Evolutionary conservation across 495 filamentous ascomycete species (phyloP), one percentile per base, ranked within the genome.

Genomic region (Symbiotaphrina buchneri): DNA sequence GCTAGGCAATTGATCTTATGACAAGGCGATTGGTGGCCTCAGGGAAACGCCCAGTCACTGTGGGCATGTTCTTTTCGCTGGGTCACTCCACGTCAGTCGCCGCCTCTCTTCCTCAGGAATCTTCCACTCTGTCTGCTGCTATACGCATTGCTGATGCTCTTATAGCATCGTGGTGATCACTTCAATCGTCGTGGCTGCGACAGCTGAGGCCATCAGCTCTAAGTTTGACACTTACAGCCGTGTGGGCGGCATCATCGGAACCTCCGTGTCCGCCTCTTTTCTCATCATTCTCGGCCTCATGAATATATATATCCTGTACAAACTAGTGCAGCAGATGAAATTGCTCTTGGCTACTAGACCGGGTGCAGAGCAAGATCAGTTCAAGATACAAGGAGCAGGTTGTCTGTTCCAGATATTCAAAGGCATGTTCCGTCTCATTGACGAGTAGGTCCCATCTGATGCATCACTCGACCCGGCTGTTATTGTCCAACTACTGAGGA

Each of bases 11-110:
- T 40, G 87, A 95, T 54, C 61, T 95, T 10, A 92, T 87, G 76
- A 95, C 85, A 4, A 65, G 87, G 17, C 66, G 84, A 7, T 63
- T 95, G n/a, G 64, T 94, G 27, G 85, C 85, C 14, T 65, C 76
- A 0, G 82, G 82, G 10, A 77, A 83, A 46, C 66, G 66, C 5
- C 82, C 85, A 5, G 83, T 85, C n/a, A 76, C 84, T 0, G 83
- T 94, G 4, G 85, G 85, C 24, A 91, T 74, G n/a, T 95, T 81
- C 40, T 94, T 95, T 57, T 82, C 74, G 7, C 65, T 95, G 0
- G 85, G 85, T 0, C 87, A 95, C 50, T 87, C 76, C 7, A 93
- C 84, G 47, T 70, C 44, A 37, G 54, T 44, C 21, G 6, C 23
- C 23, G n/a, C 24, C 10, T 27, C 29, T 15, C n/a, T 2, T 30